Evolutionary conservation across 129 eudicot species (phyloP).

Genomic region (Chrysanthemum makinoi): DNA sequence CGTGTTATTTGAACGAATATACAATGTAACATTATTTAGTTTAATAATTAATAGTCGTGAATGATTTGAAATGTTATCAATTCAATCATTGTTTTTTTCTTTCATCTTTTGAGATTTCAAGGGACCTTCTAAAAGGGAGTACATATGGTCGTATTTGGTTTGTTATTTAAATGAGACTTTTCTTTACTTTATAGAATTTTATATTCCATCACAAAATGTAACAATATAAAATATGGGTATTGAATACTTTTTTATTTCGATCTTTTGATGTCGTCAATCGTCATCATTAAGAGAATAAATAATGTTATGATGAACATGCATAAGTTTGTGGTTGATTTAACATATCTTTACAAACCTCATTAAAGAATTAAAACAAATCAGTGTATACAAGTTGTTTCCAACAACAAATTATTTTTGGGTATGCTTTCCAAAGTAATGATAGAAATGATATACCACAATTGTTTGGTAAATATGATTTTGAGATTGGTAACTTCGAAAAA

Average conservation of each 20-base stretch:
- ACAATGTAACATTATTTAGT: neutral
- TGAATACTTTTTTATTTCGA: neutral
- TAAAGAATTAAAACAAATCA: too few species aligned
- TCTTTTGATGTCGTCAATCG: neutral
- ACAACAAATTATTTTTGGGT: too few species aligned
- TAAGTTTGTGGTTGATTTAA: too few species aligned
- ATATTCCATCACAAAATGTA: neutral
- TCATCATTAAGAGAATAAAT: too few species aligned
- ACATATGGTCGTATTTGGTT: slow-evolving; percentile 8
- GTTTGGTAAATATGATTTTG: too few species aligned
- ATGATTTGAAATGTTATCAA: slow-evolving; percentile 2
- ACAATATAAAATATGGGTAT: too few species aligned
- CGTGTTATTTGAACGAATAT: neutral
- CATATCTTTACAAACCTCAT: too few species aligned
- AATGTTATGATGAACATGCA: too few species aligned
- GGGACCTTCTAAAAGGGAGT: slow-evolving; percentile 3
- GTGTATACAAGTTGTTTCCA: too few species aligned
- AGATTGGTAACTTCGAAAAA: too few species aligned
- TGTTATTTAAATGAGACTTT: neutral
- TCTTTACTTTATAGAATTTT: neutral
- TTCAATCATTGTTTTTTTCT: slow-evolving; percentile 2
- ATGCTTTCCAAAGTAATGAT: too few species aligned
- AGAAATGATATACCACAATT: too few species aligned
- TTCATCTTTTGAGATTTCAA: slow-evolving; percentile 11
- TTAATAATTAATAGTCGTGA: neutral